These are phyloP conservation scores for Aegilops sharonensis DNA, from an alignment of 176 grass and related monocot species.

Conservation along the genomic window DNA sequence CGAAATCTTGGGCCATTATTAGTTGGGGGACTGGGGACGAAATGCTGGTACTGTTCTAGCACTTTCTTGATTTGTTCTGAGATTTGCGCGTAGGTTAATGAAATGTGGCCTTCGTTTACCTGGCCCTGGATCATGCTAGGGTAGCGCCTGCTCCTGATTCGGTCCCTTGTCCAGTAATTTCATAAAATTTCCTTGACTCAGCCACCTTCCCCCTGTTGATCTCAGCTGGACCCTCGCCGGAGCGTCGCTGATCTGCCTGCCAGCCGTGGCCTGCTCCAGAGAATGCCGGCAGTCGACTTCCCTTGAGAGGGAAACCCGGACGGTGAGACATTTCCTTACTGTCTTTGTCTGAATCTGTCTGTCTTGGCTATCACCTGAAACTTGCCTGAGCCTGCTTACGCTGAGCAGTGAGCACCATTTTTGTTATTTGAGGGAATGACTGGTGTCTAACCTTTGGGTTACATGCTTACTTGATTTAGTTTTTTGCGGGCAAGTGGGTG, in stretches of 20 bases:
- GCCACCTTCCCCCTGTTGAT: not conserved
- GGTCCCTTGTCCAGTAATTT: not conserved
- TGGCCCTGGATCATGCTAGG: not conserved
- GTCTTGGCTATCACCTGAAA: not conserved
- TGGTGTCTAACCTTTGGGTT: not conserved
- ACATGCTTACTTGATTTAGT: not conserved
- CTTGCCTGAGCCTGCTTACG: not conserved
- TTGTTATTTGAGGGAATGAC: not conserved
- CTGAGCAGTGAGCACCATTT: not conserved
- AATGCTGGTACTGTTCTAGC: not conserved
- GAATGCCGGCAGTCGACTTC: not conserved
- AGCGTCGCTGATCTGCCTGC: not conserved
- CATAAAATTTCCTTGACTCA: not conserved
- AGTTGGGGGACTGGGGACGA: not conserved
- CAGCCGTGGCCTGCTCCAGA: not conserved
- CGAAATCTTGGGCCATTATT: not conserved
- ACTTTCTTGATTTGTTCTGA: conserved; percentile 12
- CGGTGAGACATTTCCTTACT: not conserved
- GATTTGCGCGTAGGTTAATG: not conserved
- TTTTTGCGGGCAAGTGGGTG: not conserved
- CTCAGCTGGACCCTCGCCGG: not conserved
- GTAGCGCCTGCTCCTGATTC: conserved; percentile 22
- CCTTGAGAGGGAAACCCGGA: not conserved
- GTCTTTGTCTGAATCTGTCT: not conserved
- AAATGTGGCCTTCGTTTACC: not conserved